These are phyloP conservation scores for Zygoascus biomembranicola DNA, from an alignment of 805 yeast genomes.

Conservation along the genomic window DNA sequence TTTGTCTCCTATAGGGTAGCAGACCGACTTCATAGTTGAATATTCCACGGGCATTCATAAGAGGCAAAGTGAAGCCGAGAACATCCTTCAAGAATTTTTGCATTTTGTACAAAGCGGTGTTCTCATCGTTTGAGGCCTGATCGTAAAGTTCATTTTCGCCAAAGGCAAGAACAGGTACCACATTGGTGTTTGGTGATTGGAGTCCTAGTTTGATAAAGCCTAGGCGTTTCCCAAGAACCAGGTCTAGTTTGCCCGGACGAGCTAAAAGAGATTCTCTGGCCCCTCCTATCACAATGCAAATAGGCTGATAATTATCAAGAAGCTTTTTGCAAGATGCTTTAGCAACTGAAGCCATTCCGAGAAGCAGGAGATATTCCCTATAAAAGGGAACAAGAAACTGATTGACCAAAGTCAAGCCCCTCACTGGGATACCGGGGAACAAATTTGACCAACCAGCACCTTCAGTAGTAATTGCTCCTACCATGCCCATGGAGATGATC, in stretches of 20 bases:
- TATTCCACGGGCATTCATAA: slow-evolving; percentile 85
- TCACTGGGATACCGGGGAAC: slow-evolving; percentile 79
- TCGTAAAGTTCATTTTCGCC: slow-evolving; percentile 73
- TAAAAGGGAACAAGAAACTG: slow-evolving; percentile 85
- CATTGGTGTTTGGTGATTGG: slow-evolving; percentile 61
- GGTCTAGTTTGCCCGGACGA: slow-evolving; percentile 48
- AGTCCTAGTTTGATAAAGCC: slow-evolving; percentile 88
- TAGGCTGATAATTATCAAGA: slow-evolving; percentile 57
- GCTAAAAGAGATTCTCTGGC: slow-evolving; percentile 82
- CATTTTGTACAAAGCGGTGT: slow-evolving; percentile 42
- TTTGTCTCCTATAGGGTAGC: slow-evolving; percentile 74
- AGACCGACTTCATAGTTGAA: slow-evolving; percentile 90
- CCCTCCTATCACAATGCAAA: slow-evolving; percentile 91
- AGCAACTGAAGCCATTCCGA: slow-evolving; percentile 82
- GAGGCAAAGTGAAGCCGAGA: slow-evolving; percentile 81
- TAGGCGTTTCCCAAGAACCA: slow-evolving; percentile 68
- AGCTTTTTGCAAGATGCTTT: slow-evolving; percentile 60
- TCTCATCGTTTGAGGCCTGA: slow-evolving; percentile 37
- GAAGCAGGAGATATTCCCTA: slow-evolving; percentile 71
- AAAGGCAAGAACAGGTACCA: slow-evolving; percentile 86
- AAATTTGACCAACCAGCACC: slow-evolving; percentile 58
- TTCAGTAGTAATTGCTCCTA: slow-evolving; percentile 77
- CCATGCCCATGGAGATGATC: slow-evolving; percentile 82
- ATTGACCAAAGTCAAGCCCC: slow-evolving; percentile 70
- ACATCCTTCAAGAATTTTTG: slow-evolving; percentile 66